These are phyloP conservation scores for Tetrahymena elliotti DNA, from an alignment of 73 alveolate genomes.

Conservation along the genomic window DNA sequence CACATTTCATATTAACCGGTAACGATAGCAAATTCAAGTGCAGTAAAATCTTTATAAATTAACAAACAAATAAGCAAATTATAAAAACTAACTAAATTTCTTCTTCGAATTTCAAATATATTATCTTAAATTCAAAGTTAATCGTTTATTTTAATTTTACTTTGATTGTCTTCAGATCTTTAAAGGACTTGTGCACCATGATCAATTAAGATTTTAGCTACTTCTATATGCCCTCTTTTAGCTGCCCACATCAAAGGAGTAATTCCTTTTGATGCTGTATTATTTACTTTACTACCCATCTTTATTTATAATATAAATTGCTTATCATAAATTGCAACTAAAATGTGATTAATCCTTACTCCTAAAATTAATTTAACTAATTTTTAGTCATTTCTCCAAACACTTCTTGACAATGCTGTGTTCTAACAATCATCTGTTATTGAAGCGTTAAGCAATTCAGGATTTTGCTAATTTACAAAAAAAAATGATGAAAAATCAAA, in stretches of 20 bases:
- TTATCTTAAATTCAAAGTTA: not conserved
- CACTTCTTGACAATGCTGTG: slow-evolving; percentile 28
- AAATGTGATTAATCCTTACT: not conserved
- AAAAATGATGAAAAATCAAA: not conserved
- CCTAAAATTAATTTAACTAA: slow-evolving; percentile 26
- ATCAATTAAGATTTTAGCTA: slow-evolving; percentile 3
- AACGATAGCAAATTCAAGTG: slow-evolving; percentile 33
- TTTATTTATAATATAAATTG: not conserved
- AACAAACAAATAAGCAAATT: not conserved
- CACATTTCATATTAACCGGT: slow-evolving; percentile 18
- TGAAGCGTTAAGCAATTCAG: slow-evolving; percentile 8
- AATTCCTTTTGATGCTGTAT: not conserved
- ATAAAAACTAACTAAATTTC: too few relatives aligned
- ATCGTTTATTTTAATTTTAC: not conserved
- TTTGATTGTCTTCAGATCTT: slow-evolving; percentile 15
- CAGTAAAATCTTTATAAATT: slow-evolving; percentile 14
- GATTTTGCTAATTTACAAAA: not conserved
- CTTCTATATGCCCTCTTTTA: slow-evolving; percentile 24
- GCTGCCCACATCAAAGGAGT: slow-evolving; percentile 50
- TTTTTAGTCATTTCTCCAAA: slow-evolving; percentile 29
- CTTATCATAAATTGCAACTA: not conserved
- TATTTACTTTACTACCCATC: not conserved
- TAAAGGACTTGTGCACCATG: not conserved
- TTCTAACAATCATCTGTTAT: not conserved
- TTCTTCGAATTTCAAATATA: not conserved